Conservation (phyloP, 139 green algal genomes). For the Tetraselmis striata region DNA sequence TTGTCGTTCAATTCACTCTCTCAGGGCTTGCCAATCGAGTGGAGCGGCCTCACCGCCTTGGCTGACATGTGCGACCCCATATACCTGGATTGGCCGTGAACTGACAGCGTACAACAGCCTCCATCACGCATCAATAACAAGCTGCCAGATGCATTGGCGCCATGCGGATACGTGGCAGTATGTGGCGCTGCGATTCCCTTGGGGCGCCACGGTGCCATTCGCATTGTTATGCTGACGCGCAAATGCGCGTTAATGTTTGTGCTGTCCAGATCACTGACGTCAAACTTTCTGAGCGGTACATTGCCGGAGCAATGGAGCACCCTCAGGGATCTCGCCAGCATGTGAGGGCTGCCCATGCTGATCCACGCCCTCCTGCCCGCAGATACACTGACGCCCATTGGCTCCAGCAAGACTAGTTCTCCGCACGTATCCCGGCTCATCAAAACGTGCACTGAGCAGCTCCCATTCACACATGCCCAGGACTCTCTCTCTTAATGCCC, state of each 20-base stretch:
- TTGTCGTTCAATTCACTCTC: neutral
- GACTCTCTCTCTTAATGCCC: neutral
- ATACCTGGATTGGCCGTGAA: no score
- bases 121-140: neutral
- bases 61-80: neutral
- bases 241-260: no score
- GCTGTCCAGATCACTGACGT: no score
- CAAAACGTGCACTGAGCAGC: neutral
- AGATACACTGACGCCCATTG: no score
- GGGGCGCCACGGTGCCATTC: no score
- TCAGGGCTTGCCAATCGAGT: neutral
- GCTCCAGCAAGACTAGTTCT: no score
- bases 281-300: no score
- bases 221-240: no score
- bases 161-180: neutral
- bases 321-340: neutral
- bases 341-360: neutral
- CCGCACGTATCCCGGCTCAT: no score
- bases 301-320: neutral
- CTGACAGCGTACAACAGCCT: no score
- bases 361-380: neutral
- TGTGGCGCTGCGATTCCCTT: neutral
- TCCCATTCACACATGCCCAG: neutral
- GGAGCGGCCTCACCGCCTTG: neutral
- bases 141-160: neutral